Evolutionary conservation across 495 filamentous ascomycete species (phyloP).

Genomic region (Letharia lupina): DNA sequence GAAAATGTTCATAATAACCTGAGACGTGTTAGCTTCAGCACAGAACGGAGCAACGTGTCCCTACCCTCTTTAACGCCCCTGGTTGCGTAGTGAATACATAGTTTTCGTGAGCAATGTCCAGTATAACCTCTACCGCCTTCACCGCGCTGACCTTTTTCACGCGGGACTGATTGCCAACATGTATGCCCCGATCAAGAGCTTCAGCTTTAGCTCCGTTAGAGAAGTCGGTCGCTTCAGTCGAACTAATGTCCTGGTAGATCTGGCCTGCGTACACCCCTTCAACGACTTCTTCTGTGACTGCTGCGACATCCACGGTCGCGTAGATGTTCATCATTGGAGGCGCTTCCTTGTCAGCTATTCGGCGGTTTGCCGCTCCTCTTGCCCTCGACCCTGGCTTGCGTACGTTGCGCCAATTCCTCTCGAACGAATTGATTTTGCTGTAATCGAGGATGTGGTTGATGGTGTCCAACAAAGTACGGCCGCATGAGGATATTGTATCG

Average conservation of each 20-base stretch:
- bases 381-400: constrained; percentile 25
- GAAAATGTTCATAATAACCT: constrained; percentile 71
- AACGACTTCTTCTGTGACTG: constrained; percentile 43
- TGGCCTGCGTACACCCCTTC: constrained; percentile 32
- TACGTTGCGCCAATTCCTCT: constrained; percentile 30
- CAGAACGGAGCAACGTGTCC: neutral
- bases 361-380: constrained; percentile 30
- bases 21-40: neutral
- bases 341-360: constrained; percentile 23
- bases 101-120: constrained; percentile 54
- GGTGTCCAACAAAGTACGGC: constrained; percentile 65
- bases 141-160: neutral
- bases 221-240: constrained; percentile 19
- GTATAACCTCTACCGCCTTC: constrained; percentile 46
- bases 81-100: constrained; percentile 62
- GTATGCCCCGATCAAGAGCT: constrained; percentile 22
- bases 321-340: constrained; percentile 39
- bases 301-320: constrained; percentile 28
- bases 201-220: constrained; percentile 13
- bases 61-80: constrained; percentile 54
- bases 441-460: constrained; percentile 64
- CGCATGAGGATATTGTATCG: constrained; percentile 66
- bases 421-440: constrained; percentile 56
- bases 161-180: constrained; percentile 24
- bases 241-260: constrained; percentile 25